Conservation (phyloP, 257 asterid genomes). For the Solanum verrucosum region DNA sequence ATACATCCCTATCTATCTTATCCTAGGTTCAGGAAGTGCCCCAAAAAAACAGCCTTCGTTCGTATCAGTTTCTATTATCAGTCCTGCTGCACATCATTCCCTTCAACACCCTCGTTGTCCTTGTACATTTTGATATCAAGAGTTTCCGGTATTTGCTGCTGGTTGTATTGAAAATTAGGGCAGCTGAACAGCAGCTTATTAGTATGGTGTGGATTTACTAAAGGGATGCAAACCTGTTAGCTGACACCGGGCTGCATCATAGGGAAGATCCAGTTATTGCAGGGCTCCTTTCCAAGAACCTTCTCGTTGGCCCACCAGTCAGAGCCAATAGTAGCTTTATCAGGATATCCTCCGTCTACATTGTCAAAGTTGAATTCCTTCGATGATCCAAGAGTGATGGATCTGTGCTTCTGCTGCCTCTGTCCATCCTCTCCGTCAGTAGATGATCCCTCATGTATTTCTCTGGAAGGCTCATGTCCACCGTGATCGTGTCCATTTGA, state of each 20-base stretch:
- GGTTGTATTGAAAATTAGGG: background rate
- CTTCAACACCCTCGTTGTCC: background rate
- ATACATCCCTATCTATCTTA: background rate
- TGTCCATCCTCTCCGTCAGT: slow-evolving; percentile 24
- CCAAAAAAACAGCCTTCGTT: background rate
- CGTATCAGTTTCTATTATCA: background rate
- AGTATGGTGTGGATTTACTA: background rate
- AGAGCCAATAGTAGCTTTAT: slow-evolving; percentile 31
- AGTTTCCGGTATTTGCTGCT: background rate
- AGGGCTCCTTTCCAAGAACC: slow-evolving; percentile 18
- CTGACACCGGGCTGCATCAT: slow-evolving; percentile 33
- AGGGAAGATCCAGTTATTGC: slow-evolving; percentile 38
- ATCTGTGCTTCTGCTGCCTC: slow-evolving; percentile 34
- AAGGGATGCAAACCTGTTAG: slow-evolving; percentile 4
- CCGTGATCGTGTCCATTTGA: slow-evolving; percentile 6
- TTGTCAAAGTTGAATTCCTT: slow-evolving; percentile 79
- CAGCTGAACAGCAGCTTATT: background rate
- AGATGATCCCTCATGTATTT: slow-evolving; percentile 18
- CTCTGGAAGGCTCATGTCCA: slow-evolving; percentile 21
- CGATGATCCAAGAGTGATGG: slow-evolving; percentile 69
- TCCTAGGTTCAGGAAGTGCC: slow-evolving; percentile 8
- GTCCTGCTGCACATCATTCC: slow-evolving; percentile 5
- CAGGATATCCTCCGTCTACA: slow-evolving; percentile 36
- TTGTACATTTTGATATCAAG: background rate
- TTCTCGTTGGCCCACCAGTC: slow-evolving; percentile 73